These are phyloP conservation scores for Solanum clarkiae DNA, from an alignment of 257 asterid genomes.

Conservation along the genomic window DNA sequence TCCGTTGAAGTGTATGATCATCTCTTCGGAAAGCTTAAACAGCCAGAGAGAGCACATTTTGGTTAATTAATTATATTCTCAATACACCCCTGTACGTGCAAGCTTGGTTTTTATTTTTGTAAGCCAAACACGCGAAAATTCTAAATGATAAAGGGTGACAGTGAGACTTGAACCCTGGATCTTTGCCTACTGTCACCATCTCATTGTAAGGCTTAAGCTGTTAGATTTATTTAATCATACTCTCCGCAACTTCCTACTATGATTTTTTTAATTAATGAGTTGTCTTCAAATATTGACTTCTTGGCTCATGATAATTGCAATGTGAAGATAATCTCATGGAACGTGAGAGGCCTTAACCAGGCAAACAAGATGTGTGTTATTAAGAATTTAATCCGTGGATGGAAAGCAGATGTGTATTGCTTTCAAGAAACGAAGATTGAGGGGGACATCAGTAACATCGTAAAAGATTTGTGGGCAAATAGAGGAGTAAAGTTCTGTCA, in stretches of 20 bases:
- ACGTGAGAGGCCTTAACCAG: too few relatives aligned
- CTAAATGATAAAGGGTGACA: neutral
- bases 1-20: neutral
- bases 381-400: too few relatives aligned
- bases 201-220: neutral
- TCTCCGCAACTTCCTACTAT: neutral
- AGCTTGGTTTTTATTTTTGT: neutral
- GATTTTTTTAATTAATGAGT: neutral
- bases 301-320: neutral
- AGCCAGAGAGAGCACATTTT: neutral
- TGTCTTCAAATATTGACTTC: neutral
- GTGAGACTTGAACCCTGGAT: neutral
- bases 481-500: too few relatives aligned
- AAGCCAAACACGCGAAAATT: neutral
- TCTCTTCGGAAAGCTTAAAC: neutral
- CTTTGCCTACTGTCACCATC: neutral
- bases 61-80: neutral
- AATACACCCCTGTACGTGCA: neutral
- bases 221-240: neutral
- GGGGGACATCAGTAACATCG: too few relatives aligned
- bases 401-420: too few relatives aligned
- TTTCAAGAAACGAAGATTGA: too few relatives aligned
- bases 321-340: too few relatives aligned
- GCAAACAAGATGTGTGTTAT: too few relatives aligned
- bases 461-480: too few relatives aligned